phyloP scores from a whole-genome alignment of 768 basidiomycete species.

The Collybia sordida region DNA sequence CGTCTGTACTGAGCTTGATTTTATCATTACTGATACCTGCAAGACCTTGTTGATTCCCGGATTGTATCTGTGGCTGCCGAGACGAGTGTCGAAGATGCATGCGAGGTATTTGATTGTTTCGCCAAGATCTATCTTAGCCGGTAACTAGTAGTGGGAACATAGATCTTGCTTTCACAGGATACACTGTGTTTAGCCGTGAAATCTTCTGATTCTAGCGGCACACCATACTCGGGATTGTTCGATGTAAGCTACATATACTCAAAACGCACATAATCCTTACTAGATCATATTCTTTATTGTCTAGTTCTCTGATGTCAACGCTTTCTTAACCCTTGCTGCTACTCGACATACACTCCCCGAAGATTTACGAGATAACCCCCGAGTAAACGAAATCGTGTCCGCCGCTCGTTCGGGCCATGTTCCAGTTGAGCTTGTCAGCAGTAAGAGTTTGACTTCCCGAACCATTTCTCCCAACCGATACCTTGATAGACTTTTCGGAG shows the following conservation, averaged over 20 bases:
- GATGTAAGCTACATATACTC: slow-evolving; percentile 50
- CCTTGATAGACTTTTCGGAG: slow-evolving; percentile 68
- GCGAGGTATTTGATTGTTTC: slow-evolving; percentile 52
- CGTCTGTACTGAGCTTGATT: background rate
- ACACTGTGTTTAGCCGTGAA: slow-evolving; percentile 67
- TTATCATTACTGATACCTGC: background rate
- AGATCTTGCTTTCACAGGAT: slow-evolving; percentile 65
- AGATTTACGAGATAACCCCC: slow-evolving; percentile 57
- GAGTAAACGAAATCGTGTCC: slow-evolving; percentile 66
- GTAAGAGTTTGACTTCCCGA: slow-evolving; percentile 39
- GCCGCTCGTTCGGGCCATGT: slow-evolving; percentile 77
- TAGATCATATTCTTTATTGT: background rate
- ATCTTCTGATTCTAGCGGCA: slow-evolving; percentile 22
- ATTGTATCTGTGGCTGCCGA: slow-evolving; percentile 70
- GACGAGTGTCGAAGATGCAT: slow-evolving; percentile 78
- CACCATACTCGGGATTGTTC: slow-evolving; percentile 58
- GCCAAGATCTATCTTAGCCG: background rate
- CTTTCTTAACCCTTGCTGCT: slow-evolving; percentile 82
- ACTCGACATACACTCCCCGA: slow-evolving; percentile 71
- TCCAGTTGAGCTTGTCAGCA: slow-evolving; percentile 74
- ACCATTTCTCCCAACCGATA: background rate
- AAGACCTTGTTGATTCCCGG: slow-evolving; percentile 71
- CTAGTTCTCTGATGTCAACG: slow-evolving; percentile 84
- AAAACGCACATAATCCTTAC: too few species aligned
- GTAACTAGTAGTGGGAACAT: slow-evolving; percentile 1